Conservation (phyloP, 2,329 filamentous ascomycete species). For the Verticillium zaregamsianum region DNA sequence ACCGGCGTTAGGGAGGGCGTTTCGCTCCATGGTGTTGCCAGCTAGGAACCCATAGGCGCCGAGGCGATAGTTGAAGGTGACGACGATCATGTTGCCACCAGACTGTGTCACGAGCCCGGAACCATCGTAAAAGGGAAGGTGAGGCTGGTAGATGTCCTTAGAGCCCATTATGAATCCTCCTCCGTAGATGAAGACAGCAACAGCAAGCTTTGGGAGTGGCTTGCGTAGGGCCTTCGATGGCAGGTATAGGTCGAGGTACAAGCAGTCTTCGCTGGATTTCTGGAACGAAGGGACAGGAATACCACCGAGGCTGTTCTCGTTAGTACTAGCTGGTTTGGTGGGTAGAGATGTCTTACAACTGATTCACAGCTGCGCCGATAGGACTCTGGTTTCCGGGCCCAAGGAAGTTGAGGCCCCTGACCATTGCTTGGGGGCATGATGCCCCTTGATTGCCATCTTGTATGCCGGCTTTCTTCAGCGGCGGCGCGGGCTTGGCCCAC, state of each 20-base stretch:
- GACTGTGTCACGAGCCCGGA: constrained; percentile 27
- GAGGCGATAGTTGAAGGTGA: constrained; percentile 44
- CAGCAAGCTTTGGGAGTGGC: constrained; percentile 32
- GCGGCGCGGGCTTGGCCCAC: constrained; percentile 34
- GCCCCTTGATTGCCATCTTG: constrained; percentile 20
- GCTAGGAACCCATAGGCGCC: constrained; percentile 44
- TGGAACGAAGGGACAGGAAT: constrained; percentile 25
- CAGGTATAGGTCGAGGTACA: constrained; percentile 46
- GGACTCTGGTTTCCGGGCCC: constrained; percentile 27
- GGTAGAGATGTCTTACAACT: constrained; percentile 20
- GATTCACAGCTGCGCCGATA: constrained; percentile 25
- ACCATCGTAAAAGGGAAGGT: constrained; percentile 33
- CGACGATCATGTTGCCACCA: constrained; percentile 36
- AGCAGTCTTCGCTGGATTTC: constrained; percentile 37
- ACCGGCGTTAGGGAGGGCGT: constrained; percentile 37
- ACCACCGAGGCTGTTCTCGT: constrained; percentile 20
- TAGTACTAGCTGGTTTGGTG: neutral
- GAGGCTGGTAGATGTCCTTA: constrained; percentile 29
- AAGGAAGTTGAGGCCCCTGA: constrained; percentile 22
- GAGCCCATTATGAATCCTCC: constrained; percentile 38
- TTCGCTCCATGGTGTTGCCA: constrained; percentile 36
- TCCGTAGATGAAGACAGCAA: constrained; percentile 42
- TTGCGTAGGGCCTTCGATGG: constrained; percentile 34
- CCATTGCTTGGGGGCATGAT: constrained; percentile 12
- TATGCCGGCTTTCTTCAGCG: constrained; percentile 21